Evolutionary conservation across 2,329 filamentous ascomycete genomes (phyloP).

Genomic region (Fusarium nanum): DNA sequence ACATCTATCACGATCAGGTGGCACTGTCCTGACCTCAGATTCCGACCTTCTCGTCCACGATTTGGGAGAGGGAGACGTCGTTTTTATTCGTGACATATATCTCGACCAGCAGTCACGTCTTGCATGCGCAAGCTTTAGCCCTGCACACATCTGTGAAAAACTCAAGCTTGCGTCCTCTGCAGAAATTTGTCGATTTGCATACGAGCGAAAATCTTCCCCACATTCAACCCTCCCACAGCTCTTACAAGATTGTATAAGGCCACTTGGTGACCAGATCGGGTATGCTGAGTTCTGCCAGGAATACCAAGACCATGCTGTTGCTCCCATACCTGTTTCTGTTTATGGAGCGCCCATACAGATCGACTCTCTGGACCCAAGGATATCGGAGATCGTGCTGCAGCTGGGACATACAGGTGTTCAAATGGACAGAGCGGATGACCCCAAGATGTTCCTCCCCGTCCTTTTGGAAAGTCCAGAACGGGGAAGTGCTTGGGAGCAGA

Average conservation of each 20-base stretch:
- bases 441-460: slow-evolving; percentile 72
- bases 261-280: slow-evolving; percentile 32
- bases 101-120: slow-evolving; percentile 42
- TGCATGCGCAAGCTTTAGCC: slow-evolving; percentile 48
- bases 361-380: slow-evolving; percentile 51
- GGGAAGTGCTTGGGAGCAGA: slow-evolving; percentile 68
- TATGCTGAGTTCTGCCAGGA: slow-evolving; percentile 50
- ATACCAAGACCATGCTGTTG: slow-evolving; percentile 46
- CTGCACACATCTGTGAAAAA: slow-evolving; percentile 54
- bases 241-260: slow-evolving; percentile 43
- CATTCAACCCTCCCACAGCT: slow-evolving; percentile 49
- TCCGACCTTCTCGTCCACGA: slow-evolving; percentile 86
- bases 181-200: slow-evolving; percentile 52
- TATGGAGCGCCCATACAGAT: slow-evolving; percentile 30
- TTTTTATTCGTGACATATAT: slow-evolving; percentile 75
- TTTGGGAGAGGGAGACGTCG: slow-evolving; percentile 72
- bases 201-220: slow-evolving; percentile 47
- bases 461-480: slow-evolving; percentile 68
- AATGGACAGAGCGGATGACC: slow-evolving; percentile 34
- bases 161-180: slow-evolving; percentile 54
- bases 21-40: slow-evolving; percentile 80
- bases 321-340: slow-evolving; percentile 29
- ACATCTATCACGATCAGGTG: slow-evolving; percentile 65
- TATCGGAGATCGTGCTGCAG: slow-evolving; percentile 55
- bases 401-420: slow-evolving; percentile 25